phyloP scores from a whole-genome alignment of 164 flowering plant genomes.

The Akebia trifoliata region DNA sequence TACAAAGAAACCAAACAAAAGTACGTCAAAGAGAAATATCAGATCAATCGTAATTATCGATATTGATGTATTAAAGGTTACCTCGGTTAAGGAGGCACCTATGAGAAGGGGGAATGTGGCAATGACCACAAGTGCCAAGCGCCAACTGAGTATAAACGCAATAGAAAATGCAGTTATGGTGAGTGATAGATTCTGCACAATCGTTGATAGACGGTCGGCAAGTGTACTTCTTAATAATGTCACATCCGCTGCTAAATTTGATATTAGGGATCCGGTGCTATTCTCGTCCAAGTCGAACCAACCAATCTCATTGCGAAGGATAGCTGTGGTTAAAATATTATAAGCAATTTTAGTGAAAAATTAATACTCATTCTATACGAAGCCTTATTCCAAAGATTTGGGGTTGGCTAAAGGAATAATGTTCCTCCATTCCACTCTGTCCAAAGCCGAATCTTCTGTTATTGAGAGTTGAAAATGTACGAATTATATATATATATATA shows the following conservation, averaged over 20 bases:
- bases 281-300: constrained; percentile 84
- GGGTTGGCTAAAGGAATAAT: too few species aligned
- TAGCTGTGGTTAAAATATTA: constrained; percentile 40
- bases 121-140: constrained; percentile 49
- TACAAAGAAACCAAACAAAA: not conserved
- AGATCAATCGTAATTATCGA: not conserved
- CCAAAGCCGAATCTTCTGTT: too few species aligned
- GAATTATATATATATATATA: too few species aligned
- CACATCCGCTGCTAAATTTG: constrained; percentile 65
- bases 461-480: too few species aligned
- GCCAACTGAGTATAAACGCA: constrained; percentile 64
- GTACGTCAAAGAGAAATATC: not conserved
- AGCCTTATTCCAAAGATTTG: too few species aligned
- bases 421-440: too few species aligned
- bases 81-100: constrained; percentile 66
- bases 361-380: not conserved
- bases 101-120: constrained; percentile 69
- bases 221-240: constrained; percentile 60
- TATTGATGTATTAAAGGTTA: constrained; percentile 8
- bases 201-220: constrained; percentile 62
- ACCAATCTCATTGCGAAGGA: constrained; percentile 70
- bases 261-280: constrained; percentile 44
- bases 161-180: constrained; percentile 55
- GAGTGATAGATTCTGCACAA: constrained; percentile 67
- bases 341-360: constrained; percentile 1